Base-by-base conservation (phyloP, 179 eudicot genomes). In the Vitellaria paradoxa region DNA sequence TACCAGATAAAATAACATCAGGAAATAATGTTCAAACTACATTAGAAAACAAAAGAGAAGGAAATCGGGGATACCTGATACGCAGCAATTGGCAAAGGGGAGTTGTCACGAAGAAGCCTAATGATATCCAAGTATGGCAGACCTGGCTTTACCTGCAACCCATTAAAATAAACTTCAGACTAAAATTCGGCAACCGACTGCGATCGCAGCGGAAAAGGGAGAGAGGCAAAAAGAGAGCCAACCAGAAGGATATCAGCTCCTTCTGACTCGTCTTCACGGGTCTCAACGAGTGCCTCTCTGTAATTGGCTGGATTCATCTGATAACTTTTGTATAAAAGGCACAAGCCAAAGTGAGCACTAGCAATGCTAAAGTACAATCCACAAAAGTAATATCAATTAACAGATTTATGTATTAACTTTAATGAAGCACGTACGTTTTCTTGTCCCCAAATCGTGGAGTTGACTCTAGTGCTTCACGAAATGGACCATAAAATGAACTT, bases 291-390 rank as follows among this genome's bases (percentile, higher is more conserved):
- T 65, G 99, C 99, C 80, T 96, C 99, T 86, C 97, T 91, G 71
- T 92, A 92, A 77, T 94, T 96, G 72, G 97, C 98, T 64, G 99
- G 99, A 79, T 96, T 94, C 99, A 94, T 96, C 85, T 96, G 99
- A 81, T 94, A 94, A 61, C 97, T 92, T 79, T 87, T 67, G 67
- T 50, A 77, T 49, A 60, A 69, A 65, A 74, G 55, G 53, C 75
- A 56, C 21, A 77, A 49, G 74, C 52, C 46, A 83, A 60, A 12
- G 69, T 68, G 55, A 68, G 52, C 7, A 30, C 50, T 13, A n/a
- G 73, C 6, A 24, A 66, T 6, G 47, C 1, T 20, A 42, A 40
- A 21, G 3, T 11, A 67, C 21, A 53, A 20, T 18, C 20, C 11
- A 49, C n/a, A 12, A 45, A 40, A 63, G 7, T 20, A 9, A 61